Base-by-base conservation (phyloP, 495 filamentous ascomycete species). In the Lasiosphaeria hispida region DNA sequence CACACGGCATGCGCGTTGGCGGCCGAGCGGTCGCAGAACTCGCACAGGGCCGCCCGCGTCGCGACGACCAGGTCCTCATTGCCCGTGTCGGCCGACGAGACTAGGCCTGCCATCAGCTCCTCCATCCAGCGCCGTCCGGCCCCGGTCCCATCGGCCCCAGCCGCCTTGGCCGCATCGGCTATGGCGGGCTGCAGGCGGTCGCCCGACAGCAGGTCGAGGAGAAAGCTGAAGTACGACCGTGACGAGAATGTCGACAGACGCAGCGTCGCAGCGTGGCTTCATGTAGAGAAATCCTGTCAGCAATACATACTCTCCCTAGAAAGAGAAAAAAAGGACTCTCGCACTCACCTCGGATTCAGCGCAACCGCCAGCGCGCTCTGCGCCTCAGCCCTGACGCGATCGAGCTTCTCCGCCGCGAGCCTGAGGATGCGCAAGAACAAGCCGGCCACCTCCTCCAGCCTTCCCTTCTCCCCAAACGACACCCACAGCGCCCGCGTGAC, bases 401-500 rank as follows among this genome's bases (percentile, higher is more conserved):
- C 94, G 4, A 97, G 79, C 68, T 95, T 96, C 71, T 97, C 94
- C 0, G 86, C 81, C 17, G 89, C 85, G 23, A 96, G 73, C 10
- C 91, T 80, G 47, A 87, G 77, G 8, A 96, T 74, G 41, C 71
- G 69, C 10, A 75, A 60, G 53, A 78, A 75, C 10, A 58, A 7
- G 73, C 66, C 10, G 67, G 35, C 43, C n/a, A 1, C 30, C 15
- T 53, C 45, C 37, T 55, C 45, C 5, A 38, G 45, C 8, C 33
- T 48, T 57, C 37, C 60, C 23, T 45, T 53, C 57, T 38, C 60
- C 18, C 60, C 59, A 37, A 66, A 52, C 14, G 55, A 53, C 33
- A 63, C 58, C 77, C 77, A 79, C 33, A 80, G 48, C 5, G 66
- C 69, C 35, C 71, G 75, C 1, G 82, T 78, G 2, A 85, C 86